Base-by-base conservation (phyloP, 257 asterid species). In the Capsicum baccatum region DNA sequence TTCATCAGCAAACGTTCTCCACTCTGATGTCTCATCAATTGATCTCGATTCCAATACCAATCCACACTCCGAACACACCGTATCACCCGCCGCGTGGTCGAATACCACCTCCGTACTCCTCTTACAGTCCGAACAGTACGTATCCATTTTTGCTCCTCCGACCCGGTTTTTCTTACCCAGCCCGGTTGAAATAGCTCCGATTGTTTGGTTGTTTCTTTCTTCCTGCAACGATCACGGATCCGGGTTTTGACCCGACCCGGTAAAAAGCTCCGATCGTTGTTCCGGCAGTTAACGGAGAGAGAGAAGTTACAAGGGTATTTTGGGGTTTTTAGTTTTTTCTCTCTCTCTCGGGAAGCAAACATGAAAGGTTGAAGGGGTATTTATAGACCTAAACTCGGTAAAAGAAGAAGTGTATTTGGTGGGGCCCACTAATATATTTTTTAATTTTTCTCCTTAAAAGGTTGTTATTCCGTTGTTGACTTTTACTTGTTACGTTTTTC, bases 31-130 rank as follows among this genome's bases (percentile, higher is more conserved):
- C 90, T 96, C 99, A 64, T 96, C 99, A 37, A 96, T 94, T 6
- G 98, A 86, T 66, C 97, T 91, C 9, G 98, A 92, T 81, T 96
- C 99, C 87, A 96, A 89, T 10, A 96, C 99, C 39, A 94, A 92
- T n/a, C 99, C 99, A 85, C 99, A 96, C 94, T 96, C 99, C 3
- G 98, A 94, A 89, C 99, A 96, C 8, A 96, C 99, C 83, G 98
- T 93, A 89, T 96, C 99, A 26, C 99, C 99, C 8, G 99, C 98
- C 15, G 99, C 89, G 88, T 92, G 99, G 86, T 96, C 99, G 82
- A 83, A 85, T 68, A 96, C 99, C 66, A 96, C 97, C 94, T 93
- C 99, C n/a, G 99, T 94, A 89, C 91, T 93, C 82, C 87, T 86
- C 94, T 92, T 96, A 93, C 99, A 96, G 83, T 96, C 99, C 64